Base-by-base conservation (phyloP, 2,329 filamentous ascomycete genomes). In the Sclerotinia spermophila region DNA sequence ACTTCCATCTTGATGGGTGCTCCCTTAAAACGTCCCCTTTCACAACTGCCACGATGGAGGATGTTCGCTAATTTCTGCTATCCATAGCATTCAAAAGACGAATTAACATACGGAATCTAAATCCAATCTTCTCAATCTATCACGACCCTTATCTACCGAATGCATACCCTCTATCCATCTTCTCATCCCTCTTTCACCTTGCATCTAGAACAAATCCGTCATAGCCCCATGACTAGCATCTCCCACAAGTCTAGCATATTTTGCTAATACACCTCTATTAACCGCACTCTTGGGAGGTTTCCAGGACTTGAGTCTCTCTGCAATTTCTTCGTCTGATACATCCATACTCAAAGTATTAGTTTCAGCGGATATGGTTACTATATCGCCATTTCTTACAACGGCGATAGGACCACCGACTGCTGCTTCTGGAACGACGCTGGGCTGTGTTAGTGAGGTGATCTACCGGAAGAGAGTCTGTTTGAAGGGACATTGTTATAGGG, bases 201-300 rank as follows among this genome's bases (percentile, higher is more conserved):
- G 3, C 17, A 10, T 38, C 75, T 48, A 88, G 72, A 89, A 92
- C 70, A 90, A 79, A 83, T 97, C 94, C 53, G 94, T 97, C 82
- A 97, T 91, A 13, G 94, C 94, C 7, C 95, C 95, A 77, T 95
- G 92, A 79, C 91, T 95, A 17, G 95, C 95, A 86, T 97, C 94
- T 1, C 94, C 92, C 0, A 98, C 95, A 77, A 97, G 81, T 58
- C 87, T 83, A 10, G 92, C 92, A 83, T 98, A 98, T 84, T 98
- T 98, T 7, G 93, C 94, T 83, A 98, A 79, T 55, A 91, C 90
- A 53, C 95, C 95, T 70, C 95, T 87, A 76, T 90, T 94, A 15
- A 97, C 92, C 72, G 87, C 86, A 78, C 89, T 88, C 78, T 83
- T 85, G 0, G 93, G 94, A 44, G 88, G 83, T 78, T 85, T 90